Evolutionary conservation across 768 basidiomycete species (phyloP), one percentile per base, ranked within the genome.

Genomic region (Leccinum arenicola): DNA sequence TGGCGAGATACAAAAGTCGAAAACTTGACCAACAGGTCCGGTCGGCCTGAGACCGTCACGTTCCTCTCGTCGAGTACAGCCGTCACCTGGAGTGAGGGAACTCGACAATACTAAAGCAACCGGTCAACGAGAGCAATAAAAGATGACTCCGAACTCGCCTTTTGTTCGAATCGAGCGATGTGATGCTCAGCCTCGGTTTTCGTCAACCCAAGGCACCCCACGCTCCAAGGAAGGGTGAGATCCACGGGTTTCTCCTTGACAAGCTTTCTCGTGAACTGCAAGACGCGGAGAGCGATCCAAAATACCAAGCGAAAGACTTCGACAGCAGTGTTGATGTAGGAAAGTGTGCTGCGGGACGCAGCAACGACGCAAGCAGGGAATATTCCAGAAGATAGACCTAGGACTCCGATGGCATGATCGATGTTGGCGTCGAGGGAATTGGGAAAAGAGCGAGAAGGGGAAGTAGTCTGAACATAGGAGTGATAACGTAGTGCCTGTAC

Each of bases 321-420:
- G 14, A 81, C 74, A 7, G 82, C 72, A 54, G 70, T 74, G 4
- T 71, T 70, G 49, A 84, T 75, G 61, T 78, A 84, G 1, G 74
- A 68, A 23, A 79, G 68, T 31, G 71, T 63, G 25, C 70, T 74
- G 10, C 61, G 52, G 0, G 84, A 83, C 2, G 79, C 73, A 48
- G 76, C 79, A 4, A 80, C 79, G 15, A 83, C 79, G 56, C 80
- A 80, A 8, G 84, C 83, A 17, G 80, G 73, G 47, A 85, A 71
- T 55, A 84, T 77, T 29, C 84, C 84, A 50, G 82, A 84, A n/a
- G 83, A 84, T 68, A 84, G 81, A 4, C 80, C 83, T 7, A 83
- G 67, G 52, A 83, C 64, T 12, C 81, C 80, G 21, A 73, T 40
- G 2, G 57, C 61, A 49, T 78, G 64, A 14, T 70, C 58, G 38